Evolutionary conservation across 2,329 filamentous ascomycete species (phyloP), one percentile per base, ranked within the genome.

Genomic region (Aureobasidium melanogenum): DNA sequence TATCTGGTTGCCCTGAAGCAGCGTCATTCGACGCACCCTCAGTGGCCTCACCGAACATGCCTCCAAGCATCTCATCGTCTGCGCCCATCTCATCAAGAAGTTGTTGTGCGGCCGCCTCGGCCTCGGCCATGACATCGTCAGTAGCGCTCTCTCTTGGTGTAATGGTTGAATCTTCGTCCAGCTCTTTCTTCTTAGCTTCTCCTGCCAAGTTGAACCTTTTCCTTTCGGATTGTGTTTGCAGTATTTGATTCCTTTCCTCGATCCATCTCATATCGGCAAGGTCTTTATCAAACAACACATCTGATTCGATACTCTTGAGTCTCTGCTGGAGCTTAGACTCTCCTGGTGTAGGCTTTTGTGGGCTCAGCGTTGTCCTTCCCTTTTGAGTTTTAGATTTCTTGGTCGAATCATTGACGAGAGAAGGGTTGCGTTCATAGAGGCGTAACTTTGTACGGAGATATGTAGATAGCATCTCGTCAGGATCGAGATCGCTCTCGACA

Each of bases 391-490:
- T 67, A 64, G 62, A 66, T 70, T 68, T 71, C 64, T 76, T 76
- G 66, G 76, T 79, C 41, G 71, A 15, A 24, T 68, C 64, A 36
- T 79, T 72, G 86, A 88, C n/a, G 87, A 77, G 65, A 79, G 87
- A 58, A 5, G 78, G 78, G 52, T 78, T 72, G n/a, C 79, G 68
- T 46, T 77, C 72, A 65, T 75, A 81, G 2, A 81, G 67, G 50
- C 72, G 74, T 12, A 82, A 77, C 73, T 91, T 92, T 19, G 89
- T 83, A 17, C 87, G 84, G 22, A 99, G 68, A 73, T 93, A 97
- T 63, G 85, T 83, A 0, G 89, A 86, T 28, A 92, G 78, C 19
- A 81, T 72, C 61, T 80, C 75, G 39, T 80, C 77, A 3, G 77
- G 75, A 41, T 80, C 78, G 3, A 79, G 66, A 62, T 80, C 79